Percentiles rank a stretch among this genome's conserved stretches.
Evolutionary conservation across 208 protist genomes (phyloP).

Genomic region (Trypanosoma vivax): DNA sequence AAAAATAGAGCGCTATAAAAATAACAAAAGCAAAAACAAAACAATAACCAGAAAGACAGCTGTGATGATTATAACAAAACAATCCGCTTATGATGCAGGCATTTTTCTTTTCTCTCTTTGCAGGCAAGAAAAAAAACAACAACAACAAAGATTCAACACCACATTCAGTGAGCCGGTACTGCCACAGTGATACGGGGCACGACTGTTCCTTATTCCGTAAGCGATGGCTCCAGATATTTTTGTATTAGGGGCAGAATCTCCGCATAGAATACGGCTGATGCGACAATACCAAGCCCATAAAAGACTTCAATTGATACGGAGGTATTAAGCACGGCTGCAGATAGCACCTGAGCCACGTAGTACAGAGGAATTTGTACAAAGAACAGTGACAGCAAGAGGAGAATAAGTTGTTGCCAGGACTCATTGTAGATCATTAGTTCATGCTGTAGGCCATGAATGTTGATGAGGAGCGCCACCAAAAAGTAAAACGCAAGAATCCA

Average conservation of each 20-base stretch:
- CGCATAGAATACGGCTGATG: constrained; percentile 9
- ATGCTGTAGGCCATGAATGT: constrained; percentile 13
- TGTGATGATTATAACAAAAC: no score
- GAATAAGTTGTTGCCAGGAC: constrained; percentile 16
- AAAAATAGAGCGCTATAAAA: no score
- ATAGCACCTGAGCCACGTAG: constrained; percentile 17
- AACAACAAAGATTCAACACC: background rate
- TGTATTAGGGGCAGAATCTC: constrained; percentile 16
- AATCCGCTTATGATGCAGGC: no score
- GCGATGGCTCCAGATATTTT: constrained; percentile 10
- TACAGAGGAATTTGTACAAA: constrained; percentile 17
- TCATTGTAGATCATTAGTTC: constrained; percentile 9
- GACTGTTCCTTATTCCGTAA: constrained; percentile 12
- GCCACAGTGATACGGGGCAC: constrained; percentile 8
- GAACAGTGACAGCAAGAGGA: constrained; percentile 12
- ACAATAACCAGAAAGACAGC: no score
- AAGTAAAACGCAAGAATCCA: constrained; percentile 20
- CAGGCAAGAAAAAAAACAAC: constrained; percentile 11
- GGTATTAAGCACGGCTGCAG: constrained; percentile 12
- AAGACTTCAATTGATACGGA: constrained; percentile 15
- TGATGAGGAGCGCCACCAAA: constrained; percentile 11
- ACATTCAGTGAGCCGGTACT: background rate
- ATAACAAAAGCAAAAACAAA: no score
- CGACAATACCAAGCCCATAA: constrained; percentile 17
- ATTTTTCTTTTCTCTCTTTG: no score